Evolutionary conservation across 345 rosid species (phyloP), one percentile per base, ranked within the genome.

Genomic region (Gossypium australe): DNA sequence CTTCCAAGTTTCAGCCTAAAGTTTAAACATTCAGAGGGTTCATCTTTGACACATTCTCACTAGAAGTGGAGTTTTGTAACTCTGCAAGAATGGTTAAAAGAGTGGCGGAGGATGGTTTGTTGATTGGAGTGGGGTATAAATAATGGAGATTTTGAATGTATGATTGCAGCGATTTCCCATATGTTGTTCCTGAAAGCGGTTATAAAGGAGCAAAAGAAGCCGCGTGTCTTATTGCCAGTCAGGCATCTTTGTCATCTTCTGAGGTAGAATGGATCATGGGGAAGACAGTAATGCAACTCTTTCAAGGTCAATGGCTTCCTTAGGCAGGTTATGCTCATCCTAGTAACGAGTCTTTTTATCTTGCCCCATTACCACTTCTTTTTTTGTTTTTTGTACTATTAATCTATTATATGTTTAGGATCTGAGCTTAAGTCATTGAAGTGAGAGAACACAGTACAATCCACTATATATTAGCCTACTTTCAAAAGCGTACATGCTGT

Each of bases 81-180:
- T 53, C 20, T 53, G n/a, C 57, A 53, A 34, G 41, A 34, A 34
- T 34, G 41, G 41, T 34, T 34, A 34, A 34, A 34, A 34, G 41
- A 34, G 7, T 34, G 1, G 20, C 1, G 17, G 44, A 38, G 2
- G 5, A 34, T 27, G 17, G 44, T 18, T 34, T 47, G 51, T 48
- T 41, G 61, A 63, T 24, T 67, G 11, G 38, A 52, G 11, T 13
- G 11, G 56, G 57, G 71, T 24, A 24, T 14, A 47, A 3, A 18
- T 41, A 11, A 51, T 56, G 24, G 27, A 53, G 62, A 48, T 71
- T 43, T 60, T 67, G 47, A 48, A 75, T 51, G 25, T 65, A 9
- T 22, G 74, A 61, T 58, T 82, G 77, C 90, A 94, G 97, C 51
- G 97, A 94, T 78, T 92, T 94, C 82, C 98, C 98, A 12, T 92